These are phyloP conservation scores for Ligustrum vulgare DNA, from an alignment of 257 asterid species.

Conservation along the genomic window DNA sequence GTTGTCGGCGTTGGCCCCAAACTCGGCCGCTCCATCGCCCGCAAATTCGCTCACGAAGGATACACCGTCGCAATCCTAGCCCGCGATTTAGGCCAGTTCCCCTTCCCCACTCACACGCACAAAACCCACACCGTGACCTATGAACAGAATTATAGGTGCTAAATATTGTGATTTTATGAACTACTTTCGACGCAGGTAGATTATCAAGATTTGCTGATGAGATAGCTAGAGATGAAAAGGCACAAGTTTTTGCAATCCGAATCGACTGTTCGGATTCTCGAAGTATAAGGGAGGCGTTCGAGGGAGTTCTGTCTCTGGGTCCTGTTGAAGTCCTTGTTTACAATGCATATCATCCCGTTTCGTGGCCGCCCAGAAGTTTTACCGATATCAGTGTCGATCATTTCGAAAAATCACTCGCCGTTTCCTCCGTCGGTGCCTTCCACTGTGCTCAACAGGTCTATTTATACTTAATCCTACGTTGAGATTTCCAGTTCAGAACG, in stretches of 20 bases:
- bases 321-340: constrained; percentile 79
- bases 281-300: constrained; percentile 81
- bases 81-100: constrained; percentile 64
- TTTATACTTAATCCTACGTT: too few species aligned
- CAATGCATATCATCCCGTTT: constrained; percentile 62
- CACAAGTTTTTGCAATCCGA: constrained; percentile 79
- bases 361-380: constrained; percentile 51
- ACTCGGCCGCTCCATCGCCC: constrained; percentile 84
- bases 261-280: constrained; percentile 78
- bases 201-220: constrained; percentile 77
- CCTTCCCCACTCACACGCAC: neutral
- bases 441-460: constrained; percentile 63
- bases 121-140: too few species aligned
- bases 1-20: constrained; percentile 86
- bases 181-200: constrained; percentile 2
- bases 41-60: constrained; percentile 87
- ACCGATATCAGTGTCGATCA: constrained; percentile 45
- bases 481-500: too few species aligned
- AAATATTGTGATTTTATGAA: too few species aligned
- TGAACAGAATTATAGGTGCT: too few species aligned
- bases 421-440: constrained; percentile 81
- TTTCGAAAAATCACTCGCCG: constrained; percentile 67
- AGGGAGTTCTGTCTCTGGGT: constrained; percentile 73
- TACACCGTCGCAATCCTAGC: constrained; percentile 87
- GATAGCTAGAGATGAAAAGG: constrained; percentile 77